phyloP scores from a whole-genome alignment of 306 rosid genomes.

The Dicorynia guianensis region DNA sequence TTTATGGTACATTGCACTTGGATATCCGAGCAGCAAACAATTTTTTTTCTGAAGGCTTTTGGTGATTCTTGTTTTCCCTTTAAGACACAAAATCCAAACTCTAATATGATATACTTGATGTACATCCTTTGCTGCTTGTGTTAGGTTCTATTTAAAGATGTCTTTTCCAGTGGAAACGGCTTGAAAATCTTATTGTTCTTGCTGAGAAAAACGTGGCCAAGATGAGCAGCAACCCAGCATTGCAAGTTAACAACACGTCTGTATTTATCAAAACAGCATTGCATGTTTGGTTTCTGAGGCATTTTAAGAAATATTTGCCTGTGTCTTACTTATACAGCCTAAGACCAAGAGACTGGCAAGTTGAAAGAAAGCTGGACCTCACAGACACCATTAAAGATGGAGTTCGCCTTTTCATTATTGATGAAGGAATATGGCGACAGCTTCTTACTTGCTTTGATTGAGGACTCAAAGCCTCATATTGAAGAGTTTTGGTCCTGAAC shows the following conservation, averaged over 20 bases:
- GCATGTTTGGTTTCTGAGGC: constrained; percentile 36
- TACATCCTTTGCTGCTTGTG: constrained; percentile 15
- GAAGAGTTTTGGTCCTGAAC: constrained; percentile 71
- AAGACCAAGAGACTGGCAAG: constrained; percentile 57
- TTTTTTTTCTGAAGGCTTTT: not conserved
- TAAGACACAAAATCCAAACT: constrained; percentile 11
- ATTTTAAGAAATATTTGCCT: constrained; percentile 39
- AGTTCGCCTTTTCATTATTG: constrained; percentile 88
- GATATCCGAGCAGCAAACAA: constrained; percentile 18
- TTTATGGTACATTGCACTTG: constrained; percentile 13
- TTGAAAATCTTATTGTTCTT: constrained; percentile 93
- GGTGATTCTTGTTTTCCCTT: constrained; percentile 1
- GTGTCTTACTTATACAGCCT: constrained; percentile 50
- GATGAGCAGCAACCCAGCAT: constrained; percentile 96
- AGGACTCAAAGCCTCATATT: constrained; percentile 95
- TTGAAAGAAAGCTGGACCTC: constrained; percentile 82
- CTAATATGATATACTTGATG: not conserved
- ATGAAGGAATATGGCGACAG: constrained; percentile 89
- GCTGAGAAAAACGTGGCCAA: constrained; percentile 95
- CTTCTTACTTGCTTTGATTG: constrained; percentile 96
- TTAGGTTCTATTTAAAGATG: constrained; percentile 95
- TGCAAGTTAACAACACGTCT: constrained; percentile 68
- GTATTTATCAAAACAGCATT: constrained; percentile 45
- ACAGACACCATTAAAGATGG: constrained; percentile 97
- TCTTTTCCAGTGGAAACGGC: constrained; percentile 96